phyloP scores from a whole-genome alignment of 495 filamentous ascomycete genomes.

The Evernia prunastri region DNA sequence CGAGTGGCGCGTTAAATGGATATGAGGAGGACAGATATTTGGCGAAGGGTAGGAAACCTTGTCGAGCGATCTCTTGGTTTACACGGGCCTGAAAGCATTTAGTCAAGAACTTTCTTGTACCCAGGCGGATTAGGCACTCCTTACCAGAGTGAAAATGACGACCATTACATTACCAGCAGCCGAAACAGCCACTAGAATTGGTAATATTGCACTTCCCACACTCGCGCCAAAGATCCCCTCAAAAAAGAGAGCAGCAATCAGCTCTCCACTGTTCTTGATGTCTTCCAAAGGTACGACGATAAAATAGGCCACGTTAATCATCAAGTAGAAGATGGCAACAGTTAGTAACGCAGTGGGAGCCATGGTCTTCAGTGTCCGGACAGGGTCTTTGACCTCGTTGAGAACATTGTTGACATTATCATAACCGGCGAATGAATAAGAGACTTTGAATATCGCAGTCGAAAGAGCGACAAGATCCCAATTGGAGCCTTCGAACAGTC shows the following conservation, averaged over 20 bases:
- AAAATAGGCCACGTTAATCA: slow-evolving; percentile 67
- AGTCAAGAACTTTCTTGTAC: slow-evolving; percentile 10
- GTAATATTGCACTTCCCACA: slow-evolving; percentile 51
- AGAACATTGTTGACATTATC: slow-evolving; percentile 71
- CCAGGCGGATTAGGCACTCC: slow-evolving; percentile 15
- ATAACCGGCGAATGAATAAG: slow-evolving; percentile 64
- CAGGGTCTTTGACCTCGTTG: slow-evolving; percentile 65
- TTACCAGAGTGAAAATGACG: slow-evolving; percentile 59
- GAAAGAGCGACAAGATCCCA: slow-evolving; percentile 51
- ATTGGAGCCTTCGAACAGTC: slow-evolving; percentile 47
- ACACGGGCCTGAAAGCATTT: slow-evolving; percentile 48
- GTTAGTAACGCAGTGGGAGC: slow-evolving; percentile 55
- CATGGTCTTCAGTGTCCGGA: slow-evolving; percentile 59
- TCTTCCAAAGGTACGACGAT: slow-evolving; percentile 61
- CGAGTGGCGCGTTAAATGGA: slow-evolving; percentile 61
- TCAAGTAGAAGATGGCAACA: slow-evolving; percentile 54
- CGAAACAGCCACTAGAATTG: slow-evolving; percentile 59
- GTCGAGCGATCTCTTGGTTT: slow-evolving; percentile 62
- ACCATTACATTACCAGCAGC: slow-evolving; percentile 74
- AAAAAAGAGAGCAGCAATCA: slow-evolving; percentile 64
- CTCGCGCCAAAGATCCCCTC: slow-evolving; percentile 53
- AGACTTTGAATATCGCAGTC: slow-evolving; percentile 65
- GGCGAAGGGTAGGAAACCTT: slow-evolving; percentile 65
- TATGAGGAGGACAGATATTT: slow-evolving; percentile 54
- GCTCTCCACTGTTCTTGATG: slow-evolving; percentile 58